Base-by-base conservation (phyloP, 257 asterid species). In the Solanum chmielewskii region DNA sequence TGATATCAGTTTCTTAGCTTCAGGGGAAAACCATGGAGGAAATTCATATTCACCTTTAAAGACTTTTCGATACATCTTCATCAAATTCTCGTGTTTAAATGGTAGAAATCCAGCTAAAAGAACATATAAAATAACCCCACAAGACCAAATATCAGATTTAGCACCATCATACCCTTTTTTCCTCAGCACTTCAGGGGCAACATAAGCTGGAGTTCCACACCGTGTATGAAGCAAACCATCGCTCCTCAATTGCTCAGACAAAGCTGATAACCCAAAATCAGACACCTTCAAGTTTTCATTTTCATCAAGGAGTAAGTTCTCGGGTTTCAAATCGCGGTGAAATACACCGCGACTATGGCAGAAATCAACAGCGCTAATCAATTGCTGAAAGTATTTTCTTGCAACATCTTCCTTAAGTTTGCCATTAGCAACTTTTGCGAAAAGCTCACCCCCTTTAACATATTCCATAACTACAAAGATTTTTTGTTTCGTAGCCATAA, bases 171-270 rank as follows among this genome's bases (percentile, higher is more conserved):
- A 95, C 4, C 98, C 98, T 87, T 91, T 93, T 73, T 90, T 91
- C 83, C 97, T 84, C 2, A 95, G 85, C 4, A 95, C 97, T 76
- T 95, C 98, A 16, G 98, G 98, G 1, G 98, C 95, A 9, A 94
- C 98, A 64, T 95, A 95, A 35, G 98, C 96, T 11, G 98, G 98
- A 0, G 98, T 94, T 4, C 98, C 98, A 37, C 98, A 95, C 90
- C 86, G 94, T 3, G 98, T 95, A 90, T 95, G 98, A 44, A 95
- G 87, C 52, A 95, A 90, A 14, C 97, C 98, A 68, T 95, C 98
- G 84, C 88, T 89, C 33, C 92, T 76, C 9, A 90, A 89, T 44
- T 93, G 94, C 87, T 95, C 98, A 15, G 96, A 95, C 88, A 95
- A 86, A 44, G 98, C 94, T 31, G 98, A 95, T 2, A 95, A 69